Conservation (phyloP, 768 basidiomycete genomes). For the Lactifluus pinguis region DNA sequence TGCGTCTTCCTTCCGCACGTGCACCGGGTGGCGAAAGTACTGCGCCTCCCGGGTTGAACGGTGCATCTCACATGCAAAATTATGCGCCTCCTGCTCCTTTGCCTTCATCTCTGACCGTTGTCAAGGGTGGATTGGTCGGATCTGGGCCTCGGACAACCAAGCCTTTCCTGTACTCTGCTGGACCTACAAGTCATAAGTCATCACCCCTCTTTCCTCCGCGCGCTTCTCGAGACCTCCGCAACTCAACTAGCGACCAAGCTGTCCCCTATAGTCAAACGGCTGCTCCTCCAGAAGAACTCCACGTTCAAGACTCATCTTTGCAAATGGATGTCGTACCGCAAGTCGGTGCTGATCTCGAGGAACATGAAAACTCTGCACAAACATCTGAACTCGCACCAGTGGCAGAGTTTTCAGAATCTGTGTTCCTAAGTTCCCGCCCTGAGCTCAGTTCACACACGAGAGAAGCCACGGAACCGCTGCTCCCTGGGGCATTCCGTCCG, state of each 20-base stretch:
- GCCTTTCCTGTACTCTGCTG: background rate
- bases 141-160: constrained; percentile 2
- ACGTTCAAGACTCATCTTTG: background rate
- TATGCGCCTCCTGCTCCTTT: background rate
- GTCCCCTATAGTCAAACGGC: background rate
- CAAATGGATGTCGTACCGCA: background rate
- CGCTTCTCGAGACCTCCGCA: background rate
- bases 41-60: constrained; percentile 4
- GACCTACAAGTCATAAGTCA: background rate
- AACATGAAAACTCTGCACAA: background rate
- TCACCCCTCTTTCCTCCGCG: constrained; percentile 3
- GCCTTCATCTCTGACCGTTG: background rate
- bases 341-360: background rate
- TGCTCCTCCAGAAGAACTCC: background rate
- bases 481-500: constrained; percentile 10
- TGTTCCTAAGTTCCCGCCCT: background rate
- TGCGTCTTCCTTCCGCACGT: background rate
- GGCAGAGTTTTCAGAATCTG: constrained; percentile 12
- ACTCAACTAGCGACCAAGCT: background rate
- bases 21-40: background rate
- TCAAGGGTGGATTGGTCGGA: background rate
- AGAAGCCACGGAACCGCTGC: constrained; percentile 7
- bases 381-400: background rate
- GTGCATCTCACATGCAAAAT: background rate
- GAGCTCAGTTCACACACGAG: background rate